phyloP scores from a whole-genome alignment of 2,329 filamentous ascomycete genomes.

The Pestalotiopsis sp. region DNA sequence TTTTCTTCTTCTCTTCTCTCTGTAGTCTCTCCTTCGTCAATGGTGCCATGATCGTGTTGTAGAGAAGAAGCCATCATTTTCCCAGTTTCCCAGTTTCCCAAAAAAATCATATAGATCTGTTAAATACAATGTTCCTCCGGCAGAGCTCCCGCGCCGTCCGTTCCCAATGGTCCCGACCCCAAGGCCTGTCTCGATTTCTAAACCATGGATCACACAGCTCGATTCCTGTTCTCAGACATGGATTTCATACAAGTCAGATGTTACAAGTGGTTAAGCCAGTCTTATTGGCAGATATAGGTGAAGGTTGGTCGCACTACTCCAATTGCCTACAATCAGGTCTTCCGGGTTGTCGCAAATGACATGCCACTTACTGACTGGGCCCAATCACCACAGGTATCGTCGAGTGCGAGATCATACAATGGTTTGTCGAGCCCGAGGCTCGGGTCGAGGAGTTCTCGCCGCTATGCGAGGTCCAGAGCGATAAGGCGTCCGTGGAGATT shows the following conservation, averaged over 20 bases:
- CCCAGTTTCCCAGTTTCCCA: background rate
- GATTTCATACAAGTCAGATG: slow-evolving; percentile 53
- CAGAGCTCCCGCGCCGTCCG: slow-evolving; percentile 52
- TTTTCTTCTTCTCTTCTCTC: slow-evolving; percentile 6
- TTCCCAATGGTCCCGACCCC: slow-evolving; percentile 53
- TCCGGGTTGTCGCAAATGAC: background rate
- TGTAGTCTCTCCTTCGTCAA: slow-evolving; percentile 10
- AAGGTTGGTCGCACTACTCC: slow-evolving; percentile 58
- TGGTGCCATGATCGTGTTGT: slow-evolving; percentile 21
- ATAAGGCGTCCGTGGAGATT: slow-evolving; percentile 91
- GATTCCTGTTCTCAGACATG: slow-evolving; percentile 37
- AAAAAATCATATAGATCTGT: slow-evolving; percentile 2
- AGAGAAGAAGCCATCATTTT: background rate
- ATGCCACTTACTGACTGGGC: background rate
- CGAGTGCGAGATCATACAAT: slow-evolving; percentile 98
- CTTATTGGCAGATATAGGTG: slow-evolving; percentile 81
- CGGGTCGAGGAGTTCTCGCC: slow-evolving; percentile 97
- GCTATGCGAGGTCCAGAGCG: slow-evolving; percentile 96
- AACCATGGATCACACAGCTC: slow-evolving; percentile 29
- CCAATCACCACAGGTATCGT: slow-evolving; percentile 74
- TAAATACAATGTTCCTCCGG: slow-evolving; percentile 55
- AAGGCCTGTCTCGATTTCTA: slow-evolving; percentile 38
- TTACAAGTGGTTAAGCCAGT: slow-evolving; percentile 74
- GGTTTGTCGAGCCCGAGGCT: slow-evolving; percentile 96
- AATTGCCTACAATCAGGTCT: background rate